Base-by-base conservation (phyloP, 2,329 filamentous ascomycete genomes). In the Colletotrichum nymphaeae region DNA sequence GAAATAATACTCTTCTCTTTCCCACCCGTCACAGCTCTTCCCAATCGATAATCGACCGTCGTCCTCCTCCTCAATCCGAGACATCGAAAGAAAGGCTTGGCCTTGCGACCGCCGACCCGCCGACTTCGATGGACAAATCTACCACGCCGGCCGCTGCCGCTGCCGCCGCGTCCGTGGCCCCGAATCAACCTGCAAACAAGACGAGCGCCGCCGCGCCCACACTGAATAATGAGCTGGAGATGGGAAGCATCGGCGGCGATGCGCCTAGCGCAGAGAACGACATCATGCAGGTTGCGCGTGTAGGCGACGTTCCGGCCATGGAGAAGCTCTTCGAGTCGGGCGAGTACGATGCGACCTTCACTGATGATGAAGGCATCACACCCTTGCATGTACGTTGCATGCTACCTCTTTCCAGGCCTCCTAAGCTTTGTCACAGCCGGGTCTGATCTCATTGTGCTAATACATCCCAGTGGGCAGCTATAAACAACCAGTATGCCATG, bases 401-500 rank as follows among this genome's bases (percentile, higher is more conserved):
- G 53, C 55, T 28, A 42, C 55, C 28, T 19, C 53, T 46, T 35
- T 67, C 12, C 30, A 57, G 30, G 0, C 30, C 30, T 56, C 46
- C 11, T 16, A 19, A 16, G 19, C 60, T 56, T 63, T 69, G 56
- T 56, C 37, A 37, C 57, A 1, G 37, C 63, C 12, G 32, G 19
- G 26, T n/a, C 19, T 32, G 30, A 66, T 63, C 30, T 76, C 69
- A 63, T 49, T 56, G 30, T 56, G 59, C 77, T 78, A 68, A 77
- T 74, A 24, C 57, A 16, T 64, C 77, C 66, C 81, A 99, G 95
- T 99, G 97, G 97, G 97, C 97, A 59, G 95, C 97, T 49, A 98
- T 99, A 83, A 99, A 99, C 86, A 98, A 98, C 81, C 97, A 98
- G 82, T 97, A 96, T 85, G 94, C 94, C 77, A 95, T 98, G 87